Percentiles rank a stretch among this genome's conserved stretches.
Conservation (phyloP, 257 asterid genomes). For the Ilex aquifolium region DNA sequence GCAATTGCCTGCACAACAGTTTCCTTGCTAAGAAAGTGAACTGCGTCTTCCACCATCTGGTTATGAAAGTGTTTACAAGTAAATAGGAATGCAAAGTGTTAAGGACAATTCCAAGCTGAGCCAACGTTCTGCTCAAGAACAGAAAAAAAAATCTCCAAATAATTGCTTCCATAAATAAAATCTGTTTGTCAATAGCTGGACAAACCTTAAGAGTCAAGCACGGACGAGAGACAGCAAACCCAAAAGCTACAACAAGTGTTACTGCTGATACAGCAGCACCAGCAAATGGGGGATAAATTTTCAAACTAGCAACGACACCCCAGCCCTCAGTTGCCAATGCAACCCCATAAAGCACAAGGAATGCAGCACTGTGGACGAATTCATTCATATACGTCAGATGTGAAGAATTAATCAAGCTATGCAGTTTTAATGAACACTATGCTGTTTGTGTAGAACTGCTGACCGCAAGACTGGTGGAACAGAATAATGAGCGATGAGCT, state of each 20-base stretch:
- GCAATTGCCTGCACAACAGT: constrained; percentile 88
- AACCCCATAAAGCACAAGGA: constrained; percentile 90
- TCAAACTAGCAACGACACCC: constrained; percentile 99
- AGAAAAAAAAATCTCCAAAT: constrained; percentile 13
- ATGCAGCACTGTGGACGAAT: constrained; percentile 68
- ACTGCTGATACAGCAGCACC: constrained; percentile 98
- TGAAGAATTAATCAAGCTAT: neutral
- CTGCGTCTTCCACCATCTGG: constrained; percentile 99
- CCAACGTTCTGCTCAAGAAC: neutral
- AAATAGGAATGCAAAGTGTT: constrained; percentile 3
- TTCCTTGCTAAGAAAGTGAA: constrained; percentile 93
- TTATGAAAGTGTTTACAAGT: constrained; percentile 13
- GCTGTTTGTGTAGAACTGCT: constrained; percentile 4
- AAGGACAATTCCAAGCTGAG: neutral
- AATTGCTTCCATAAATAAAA: too few relatives aligned
- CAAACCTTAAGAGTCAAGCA: constrained; percentile 97
- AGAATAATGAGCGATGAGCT: constrained; percentile 5
- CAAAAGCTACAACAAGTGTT: constrained; percentile 96
- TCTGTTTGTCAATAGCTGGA: neutral
- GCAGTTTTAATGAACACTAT: neutral
- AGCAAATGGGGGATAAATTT: constrained; percentile 94
- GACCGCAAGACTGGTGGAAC: neutral
- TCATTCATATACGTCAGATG: neutral
- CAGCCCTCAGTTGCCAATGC: constrained; percentile 98
- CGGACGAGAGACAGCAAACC: constrained; percentile 97